Conservation (phyloP, 352 stramenopile species). For the Phytophthora sp. region DNA sequence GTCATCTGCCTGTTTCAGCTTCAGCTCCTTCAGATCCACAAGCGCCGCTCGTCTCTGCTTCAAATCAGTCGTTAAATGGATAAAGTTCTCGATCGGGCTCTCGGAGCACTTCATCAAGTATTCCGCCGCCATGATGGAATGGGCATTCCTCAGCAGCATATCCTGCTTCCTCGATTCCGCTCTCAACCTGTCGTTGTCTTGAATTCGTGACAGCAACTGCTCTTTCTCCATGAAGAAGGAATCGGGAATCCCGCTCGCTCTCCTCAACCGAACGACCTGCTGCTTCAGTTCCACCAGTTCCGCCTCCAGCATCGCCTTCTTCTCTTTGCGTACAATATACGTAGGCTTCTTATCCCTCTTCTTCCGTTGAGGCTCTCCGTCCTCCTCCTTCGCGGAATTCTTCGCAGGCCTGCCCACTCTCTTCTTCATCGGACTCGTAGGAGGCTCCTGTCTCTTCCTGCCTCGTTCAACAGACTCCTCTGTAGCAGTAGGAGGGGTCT, state of each 20-base stretch:
- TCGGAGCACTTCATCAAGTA: constrained; percentile 43
- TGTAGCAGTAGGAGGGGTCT: not conserved
- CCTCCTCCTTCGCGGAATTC: constrained; percentile 3
- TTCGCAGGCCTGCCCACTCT: constrained; percentile 15
- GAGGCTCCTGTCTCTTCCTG: constrained; percentile 12
- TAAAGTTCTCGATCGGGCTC: constrained; percentile 49
- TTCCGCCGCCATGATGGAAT: constrained; percentile 44
- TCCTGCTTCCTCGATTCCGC: constrained; percentile 52
- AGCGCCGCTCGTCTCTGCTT: constrained; percentile 39
- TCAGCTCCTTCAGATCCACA: constrained; percentile 37
- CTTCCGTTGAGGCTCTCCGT: constrained; percentile 17
- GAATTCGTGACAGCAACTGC: constrained; percentile 23
- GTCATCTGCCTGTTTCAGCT: constrained; percentile 35
- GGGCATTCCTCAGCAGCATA: constrained; percentile 45
- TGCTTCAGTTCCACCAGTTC: constrained; percentile 41
- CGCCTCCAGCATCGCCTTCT: constrained; percentile 50
- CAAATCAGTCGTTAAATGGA: constrained; percentile 43
- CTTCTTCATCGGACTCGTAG: constrained; percentile 17
- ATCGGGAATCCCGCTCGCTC: constrained; percentile 41
- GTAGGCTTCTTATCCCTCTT: constrained; percentile 43
- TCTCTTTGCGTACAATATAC: constrained; percentile 51
- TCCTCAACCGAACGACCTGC: constrained; percentile 37
- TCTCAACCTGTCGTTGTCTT: constrained; percentile 44
- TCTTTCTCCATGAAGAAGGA: constrained; percentile 39
- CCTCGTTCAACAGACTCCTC: constrained; percentile 1